Conservation (phyloP, 495 filamentous ascomycete species). For the Neurospora hispaniola region DNA sequence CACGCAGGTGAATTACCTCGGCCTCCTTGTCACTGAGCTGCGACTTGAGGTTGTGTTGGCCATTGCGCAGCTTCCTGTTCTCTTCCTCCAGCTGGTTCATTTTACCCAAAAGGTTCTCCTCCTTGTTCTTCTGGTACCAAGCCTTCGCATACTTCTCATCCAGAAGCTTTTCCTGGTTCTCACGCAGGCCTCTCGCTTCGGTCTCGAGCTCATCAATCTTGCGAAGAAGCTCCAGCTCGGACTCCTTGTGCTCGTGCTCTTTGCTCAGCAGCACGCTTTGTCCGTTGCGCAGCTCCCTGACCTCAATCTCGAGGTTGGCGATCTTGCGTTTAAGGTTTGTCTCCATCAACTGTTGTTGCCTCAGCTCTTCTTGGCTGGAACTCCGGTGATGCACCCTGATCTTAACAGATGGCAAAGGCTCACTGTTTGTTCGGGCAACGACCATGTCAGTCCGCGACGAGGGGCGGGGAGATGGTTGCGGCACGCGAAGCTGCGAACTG, state of each 20-base stretch:
- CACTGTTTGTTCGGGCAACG: neutral
- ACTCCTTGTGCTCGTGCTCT: slow-evolving; percentile 9
- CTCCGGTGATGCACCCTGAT: slow-evolving; percentile 17
- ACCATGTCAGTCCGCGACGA: neutral
- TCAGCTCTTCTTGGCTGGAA: neutral
- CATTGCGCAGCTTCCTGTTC: slow-evolving; percentile 24
- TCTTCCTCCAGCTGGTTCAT: slow-evolving; percentile 34
- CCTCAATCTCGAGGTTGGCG: neutral
- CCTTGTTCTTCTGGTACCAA: slow-evolving; percentile 8
- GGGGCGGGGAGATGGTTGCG: neutral
- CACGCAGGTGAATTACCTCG: neutral
- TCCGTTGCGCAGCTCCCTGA: neutral
- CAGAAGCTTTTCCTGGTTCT: neutral
- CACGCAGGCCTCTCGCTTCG: neutral
- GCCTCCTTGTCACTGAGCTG: slow-evolving; percentile 8
- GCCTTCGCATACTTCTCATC: neutral
- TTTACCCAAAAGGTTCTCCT: slow-evolving; percentile 26
- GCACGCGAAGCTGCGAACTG: slow-evolving; percentile 24
- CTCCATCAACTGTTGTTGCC: neutral
- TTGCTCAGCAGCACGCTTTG: neutral
- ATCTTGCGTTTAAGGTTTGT: neutral
- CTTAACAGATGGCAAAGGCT: neutral
- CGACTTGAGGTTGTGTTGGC: slow-evolving; percentile 10
- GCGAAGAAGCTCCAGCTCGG: slow-evolving; percentile 8
- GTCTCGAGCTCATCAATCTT: neutral